Evolutionary conservation across 1,284 basidiomycete species (phyloP).

Genomic region (Hypsizygus ulmarius): DNA sequence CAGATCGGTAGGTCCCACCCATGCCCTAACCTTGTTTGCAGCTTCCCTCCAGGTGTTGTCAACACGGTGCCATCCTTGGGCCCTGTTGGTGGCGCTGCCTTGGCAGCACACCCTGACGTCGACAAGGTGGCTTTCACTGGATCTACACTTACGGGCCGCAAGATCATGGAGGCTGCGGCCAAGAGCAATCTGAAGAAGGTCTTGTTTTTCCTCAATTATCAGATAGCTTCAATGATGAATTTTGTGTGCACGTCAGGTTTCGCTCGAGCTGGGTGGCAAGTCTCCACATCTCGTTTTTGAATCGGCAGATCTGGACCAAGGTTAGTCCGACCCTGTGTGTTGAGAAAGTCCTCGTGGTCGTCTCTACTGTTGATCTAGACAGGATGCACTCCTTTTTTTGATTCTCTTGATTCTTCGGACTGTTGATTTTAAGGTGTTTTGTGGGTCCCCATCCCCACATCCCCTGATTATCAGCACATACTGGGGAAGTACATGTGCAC

Average conservation of each 20-base stretch:
- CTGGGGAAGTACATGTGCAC: too few species aligned
- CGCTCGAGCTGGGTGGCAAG: constrained; percentile 93
- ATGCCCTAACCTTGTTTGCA: constrained; percentile 29
- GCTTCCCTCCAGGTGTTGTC: constrained; percentile 91
- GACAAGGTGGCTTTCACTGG: constrained; percentile 87
- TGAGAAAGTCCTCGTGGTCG: not conserved
- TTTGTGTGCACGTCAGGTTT: constrained; percentile 53
- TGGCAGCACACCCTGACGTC: constrained; percentile 74
- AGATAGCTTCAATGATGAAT: constrained; percentile 1
- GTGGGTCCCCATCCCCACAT: too few species aligned
- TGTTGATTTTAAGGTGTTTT: too few species aligned
- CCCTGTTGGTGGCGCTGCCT: constrained; percentile 76
- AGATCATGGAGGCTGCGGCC: constrained; percentile 91
- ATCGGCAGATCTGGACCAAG: constrained; percentile 82
- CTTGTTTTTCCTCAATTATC: constrained; percentile 6
- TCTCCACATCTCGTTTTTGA: constrained; percentile 88
- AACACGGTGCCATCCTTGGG: constrained; percentile 88
- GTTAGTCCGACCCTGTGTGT: constrained; percentile 31
- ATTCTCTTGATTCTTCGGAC: not conserved
- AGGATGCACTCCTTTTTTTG: not conserved
- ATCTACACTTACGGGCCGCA: constrained; percentile 85
- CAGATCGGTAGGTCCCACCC: constrained; percentile 12
- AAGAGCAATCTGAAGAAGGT: constrained; percentile 90
- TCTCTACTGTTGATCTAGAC: not conserved
- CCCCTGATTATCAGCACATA: too few species aligned